A percentile compares a stretch with the other conserved stretches of the same genome.
These are phyloP conservation scores for Gastrodia elata DNA, from an alignment of 106 monocot species.

Conservation along the genomic window DNA sequence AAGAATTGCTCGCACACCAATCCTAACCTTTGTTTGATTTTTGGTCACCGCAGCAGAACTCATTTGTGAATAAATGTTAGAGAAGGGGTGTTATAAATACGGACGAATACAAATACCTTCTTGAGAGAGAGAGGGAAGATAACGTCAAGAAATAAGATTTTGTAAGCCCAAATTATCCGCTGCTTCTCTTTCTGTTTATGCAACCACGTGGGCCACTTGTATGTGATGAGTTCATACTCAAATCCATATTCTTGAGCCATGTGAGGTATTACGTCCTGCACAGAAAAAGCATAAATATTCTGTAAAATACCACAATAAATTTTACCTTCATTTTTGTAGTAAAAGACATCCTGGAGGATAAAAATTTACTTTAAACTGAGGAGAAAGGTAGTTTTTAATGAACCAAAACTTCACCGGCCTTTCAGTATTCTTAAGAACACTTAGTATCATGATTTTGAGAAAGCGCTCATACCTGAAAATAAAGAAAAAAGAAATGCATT, in stretches of 20 bases:
- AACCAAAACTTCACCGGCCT: slow-evolving; percentile 98
- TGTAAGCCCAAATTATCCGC: slow-evolving; percentile 97
- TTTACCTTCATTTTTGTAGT: background rate
- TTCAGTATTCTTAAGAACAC: slow-evolving; percentile 80
- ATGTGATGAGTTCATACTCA: slow-evolving; percentile 94
- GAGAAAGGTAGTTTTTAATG: slow-evolving; percentile 98
- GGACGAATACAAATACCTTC: slow-evolving; percentile 48
- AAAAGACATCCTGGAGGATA: background rate
- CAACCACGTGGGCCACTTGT: slow-evolving; percentile 99
- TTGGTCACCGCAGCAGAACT: too few relatives aligned
- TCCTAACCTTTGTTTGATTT: too few relatives aligned
- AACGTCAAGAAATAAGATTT: slow-evolving; percentile 97
- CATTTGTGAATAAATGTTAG: too few relatives aligned
- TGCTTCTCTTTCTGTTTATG: slow-evolving; percentile 99
- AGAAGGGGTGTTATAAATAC: background rate
- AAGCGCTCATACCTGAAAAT: slow-evolving; percentile 82
- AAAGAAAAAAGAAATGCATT: slow-evolving; percentile 19
- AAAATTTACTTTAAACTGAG: slow-evolving; percentile 78
- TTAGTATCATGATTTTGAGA: slow-evolving; percentile 94
- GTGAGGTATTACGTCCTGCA: slow-evolving; percentile 85
- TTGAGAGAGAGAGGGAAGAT: slow-evolving; percentile 90
- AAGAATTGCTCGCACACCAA: too few relatives aligned
- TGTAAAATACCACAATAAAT: background rate
- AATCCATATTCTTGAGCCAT: slow-evolving; percentile 95
- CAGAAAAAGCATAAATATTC: background rate